Conservation (phyloP, 1,284 basidiomycete species). For the Sutorius eximius region DNA sequence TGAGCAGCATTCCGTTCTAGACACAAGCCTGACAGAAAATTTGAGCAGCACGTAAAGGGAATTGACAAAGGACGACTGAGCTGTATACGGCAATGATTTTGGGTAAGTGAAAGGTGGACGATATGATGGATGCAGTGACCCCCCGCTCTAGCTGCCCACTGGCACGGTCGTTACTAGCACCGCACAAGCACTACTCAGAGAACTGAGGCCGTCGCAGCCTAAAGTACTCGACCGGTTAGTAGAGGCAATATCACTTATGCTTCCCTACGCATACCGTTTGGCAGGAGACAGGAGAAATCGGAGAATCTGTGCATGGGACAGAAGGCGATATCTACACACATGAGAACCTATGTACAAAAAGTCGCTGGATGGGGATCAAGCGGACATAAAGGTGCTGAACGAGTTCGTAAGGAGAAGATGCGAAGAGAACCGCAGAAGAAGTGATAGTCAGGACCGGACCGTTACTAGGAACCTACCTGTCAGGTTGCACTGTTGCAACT, state of each 20-base stretch:
- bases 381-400: slow-evolving; percentile 41
- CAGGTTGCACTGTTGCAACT: slow-evolving; percentile 5
- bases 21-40: background rate
- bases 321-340: slow-evolving; percentile 46
- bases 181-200: slow-evolving; percentile 49
- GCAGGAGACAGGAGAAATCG: slow-evolving; percentile 62
- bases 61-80: slow-evolving; percentile 58
- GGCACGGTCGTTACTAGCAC: slow-evolving; percentile 62
- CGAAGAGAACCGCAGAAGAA: slow-evolving; percentile 26
- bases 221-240: slow-evolving; percentile 42
- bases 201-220: slow-evolving; percentile 50
- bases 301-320: slow-evolving; percentile 49
- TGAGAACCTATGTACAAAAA: slow-evolving; percentile 44
- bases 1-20: slow-evolving; percentile 33
- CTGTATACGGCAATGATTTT: slow-evolving; percentile 59
- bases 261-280: slow-evolving; percentile 62
- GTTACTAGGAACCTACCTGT: slow-evolving; percentile 16
- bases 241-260: slow-evolving; percentile 45
- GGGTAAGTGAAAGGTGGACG: slow-evolving; percentile 34
- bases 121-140: background rate
- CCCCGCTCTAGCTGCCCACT: slow-evolving; percentile 44
- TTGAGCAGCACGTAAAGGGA: slow-evolving; percentile 38
- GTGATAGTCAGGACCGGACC: background rate
- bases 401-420: slow-evolving; percentile 45
- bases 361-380: slow-evolving; percentile 38